Base-by-base conservation (phyloP, 1,284 basidiomycete species). In the Gymnopus androsaceus region DNA sequence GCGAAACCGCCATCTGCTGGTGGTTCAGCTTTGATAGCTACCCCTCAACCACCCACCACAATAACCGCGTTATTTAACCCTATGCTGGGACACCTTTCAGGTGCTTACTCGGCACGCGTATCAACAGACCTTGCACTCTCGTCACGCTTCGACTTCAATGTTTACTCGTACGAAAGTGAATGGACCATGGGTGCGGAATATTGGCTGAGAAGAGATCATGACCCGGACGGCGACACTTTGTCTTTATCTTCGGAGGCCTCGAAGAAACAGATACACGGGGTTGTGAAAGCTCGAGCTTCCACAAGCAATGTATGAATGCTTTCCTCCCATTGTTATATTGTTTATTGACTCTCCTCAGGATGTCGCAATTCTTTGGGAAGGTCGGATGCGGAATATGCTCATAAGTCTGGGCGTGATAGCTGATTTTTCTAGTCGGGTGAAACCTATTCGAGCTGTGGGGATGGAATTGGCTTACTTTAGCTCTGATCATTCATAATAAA, bases 161-260 rank as follows among this genome's bases (percentile, higher is more conserved):
- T 96, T 25, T 98, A 97, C 68, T 95, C 92, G 67, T 98, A 96
- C 72, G 94, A 97, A 64, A 94, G 92, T 67, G 95, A 98, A 69
- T 90, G 95, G 85, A 90, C 92, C 4, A 81, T 98, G 72, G 96
- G 93, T n/a, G 88, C 90, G 2, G 94, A 95, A 71, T 95, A 92
- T 90, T 95, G 92, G 92, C 81, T 94, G 64, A 82, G 91, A 14
- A 81, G 82, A 23, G 60, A 64, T 27, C 61, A 64, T 8, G 64
- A 67, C 33, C 61, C 61, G 17, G 56, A 58, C 41, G 58, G 65
- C 37, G 57, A 59, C 8, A n/a, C 62, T 12, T 56, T 61, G 7
- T 55, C 62, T 52, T 53, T 58, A 53, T 15, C 61, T 15, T 40
- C 57, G 54, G 57, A 61, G 4, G 62, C 62, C 19, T 30, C 57